A percentile compares a stretch with the other conserved stretches of the same genome.
These are phyloP conservation scores for Piper betle DNA, from an alignment of 164 flowering plant species.

Conservation along the genomic window DNA sequence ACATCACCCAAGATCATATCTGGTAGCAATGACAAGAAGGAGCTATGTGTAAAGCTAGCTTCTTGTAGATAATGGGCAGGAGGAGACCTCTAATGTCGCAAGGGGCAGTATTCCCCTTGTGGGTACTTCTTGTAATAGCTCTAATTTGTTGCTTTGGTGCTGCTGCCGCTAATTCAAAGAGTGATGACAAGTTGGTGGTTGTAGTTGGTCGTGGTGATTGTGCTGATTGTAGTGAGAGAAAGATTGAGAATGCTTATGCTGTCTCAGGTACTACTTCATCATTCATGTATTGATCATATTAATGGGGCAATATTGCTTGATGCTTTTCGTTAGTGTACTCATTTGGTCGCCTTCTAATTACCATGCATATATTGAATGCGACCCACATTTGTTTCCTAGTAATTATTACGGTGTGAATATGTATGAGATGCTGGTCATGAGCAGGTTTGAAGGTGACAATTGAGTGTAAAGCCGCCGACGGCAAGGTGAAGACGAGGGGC, in stretches of 20 bases:
- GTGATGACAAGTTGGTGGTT: conserved; percentile 17
- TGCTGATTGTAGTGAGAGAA: conserved; percentile 42
- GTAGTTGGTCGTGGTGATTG: conserved; percentile 71
- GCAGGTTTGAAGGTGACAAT: conserved; percentile 51
- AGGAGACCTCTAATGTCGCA: neutral
- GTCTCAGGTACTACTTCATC: conserved; percentile 44
- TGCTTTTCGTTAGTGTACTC: too few relatives aligned
- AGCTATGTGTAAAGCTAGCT: too few relatives aligned
- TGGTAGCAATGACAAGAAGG: too few relatives aligned
- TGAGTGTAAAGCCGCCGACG: conserved; percentile 48
- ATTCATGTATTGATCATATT: too few relatives aligned
- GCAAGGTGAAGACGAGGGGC: conserved; percentile 36
- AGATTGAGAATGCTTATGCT: conserved; percentile 40
- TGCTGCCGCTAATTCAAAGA: neutral
- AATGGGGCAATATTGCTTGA: too few relatives aligned
- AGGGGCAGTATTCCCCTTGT: conserved; percentile 11
- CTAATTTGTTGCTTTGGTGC: conserved; percentile 23
- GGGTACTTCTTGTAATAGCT: conserved; percentile 19
- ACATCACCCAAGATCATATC: too few relatives aligned
- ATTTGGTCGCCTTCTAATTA: too few relatives aligned
- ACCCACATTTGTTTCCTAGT: too few relatives aligned
- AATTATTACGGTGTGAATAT: neutral
- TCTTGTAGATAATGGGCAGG: neutral
- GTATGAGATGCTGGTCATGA: neutral
- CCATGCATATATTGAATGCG: too few relatives aligned